Evolutionary conservation across 148 eudicot genomes (phyloP).

Genomic region (Heliamphora exappendiculata): DNA sequence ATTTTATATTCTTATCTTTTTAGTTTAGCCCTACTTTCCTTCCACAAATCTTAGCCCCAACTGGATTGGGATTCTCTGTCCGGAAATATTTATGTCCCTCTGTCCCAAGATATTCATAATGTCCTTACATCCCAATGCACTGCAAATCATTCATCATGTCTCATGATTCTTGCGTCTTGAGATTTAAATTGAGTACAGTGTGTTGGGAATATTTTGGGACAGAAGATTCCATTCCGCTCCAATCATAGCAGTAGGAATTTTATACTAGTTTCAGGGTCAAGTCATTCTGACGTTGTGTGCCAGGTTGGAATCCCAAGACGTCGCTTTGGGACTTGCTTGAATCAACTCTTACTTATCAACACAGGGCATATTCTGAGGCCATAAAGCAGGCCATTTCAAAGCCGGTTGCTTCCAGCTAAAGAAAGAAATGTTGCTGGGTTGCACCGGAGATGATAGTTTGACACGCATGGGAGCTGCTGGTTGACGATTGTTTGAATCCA

Average conservation of each 20-base stretch:
- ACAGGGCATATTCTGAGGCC: slow-evolving; percentile 94
- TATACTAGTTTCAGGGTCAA: background rate
- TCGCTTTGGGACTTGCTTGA: slow-evolving; percentile 99
- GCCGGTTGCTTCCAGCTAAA: slow-evolving; percentile 56
- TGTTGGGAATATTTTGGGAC: too few relatives aligned
- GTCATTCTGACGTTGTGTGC: background rate
- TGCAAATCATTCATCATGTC: too few relatives aligned
- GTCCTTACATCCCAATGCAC: too few relatives aligned
- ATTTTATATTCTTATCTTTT: background rate
- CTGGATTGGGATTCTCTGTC: too few relatives aligned
- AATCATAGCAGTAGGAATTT: background rate
- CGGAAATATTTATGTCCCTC: too few relatives aligned
- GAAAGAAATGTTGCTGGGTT: background rate
- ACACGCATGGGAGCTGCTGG: background rate
- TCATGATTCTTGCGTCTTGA: too few relatives aligned
- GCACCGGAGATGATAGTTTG: background rate
- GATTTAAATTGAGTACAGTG: too few relatives aligned
- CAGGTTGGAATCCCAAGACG: slow-evolving; percentile 98
- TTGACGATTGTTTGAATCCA: slow-evolving; percentile 17
- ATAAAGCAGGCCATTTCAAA: slow-evolving; percentile 69
- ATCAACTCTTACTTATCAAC: slow-evolving; percentile 95
- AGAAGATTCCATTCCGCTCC: too few relatives aligned
- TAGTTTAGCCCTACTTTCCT: background rate
- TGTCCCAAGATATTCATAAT: too few relatives aligned
- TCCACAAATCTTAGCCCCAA: background rate